Percentiles rank a stretch among this genome's conserved stretches.
Conservation (phyloP, 805 yeast species). For the Suhomyces tanzawaensis region DNA sequence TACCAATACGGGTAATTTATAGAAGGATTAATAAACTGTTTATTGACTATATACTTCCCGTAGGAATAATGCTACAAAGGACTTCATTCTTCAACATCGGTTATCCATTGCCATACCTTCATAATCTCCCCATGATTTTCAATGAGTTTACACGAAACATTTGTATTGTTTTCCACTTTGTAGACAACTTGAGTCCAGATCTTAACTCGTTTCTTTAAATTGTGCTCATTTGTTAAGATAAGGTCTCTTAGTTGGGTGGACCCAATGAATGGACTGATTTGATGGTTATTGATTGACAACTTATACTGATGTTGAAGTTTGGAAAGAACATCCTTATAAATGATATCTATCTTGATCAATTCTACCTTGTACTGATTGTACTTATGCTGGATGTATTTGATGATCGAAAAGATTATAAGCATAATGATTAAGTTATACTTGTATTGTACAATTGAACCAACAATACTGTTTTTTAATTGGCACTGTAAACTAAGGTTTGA, state of each 20-base stretch:
- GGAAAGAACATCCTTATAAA: constrained; percentile 47
- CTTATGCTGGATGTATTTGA: constrained; percentile 31
- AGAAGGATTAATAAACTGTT: not conserved
- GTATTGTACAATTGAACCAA: constrained; percentile 32
- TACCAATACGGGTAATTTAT: constrained; percentile 7
- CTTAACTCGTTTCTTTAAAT: constrained; percentile 30
- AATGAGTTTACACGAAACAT: constrained; percentile 56
- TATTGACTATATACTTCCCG: not conserved
- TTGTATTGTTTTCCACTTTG: constrained; percentile 62
- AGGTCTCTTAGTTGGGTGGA: constrained; percentile 72
- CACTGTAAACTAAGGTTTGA: constrained; percentile 58
- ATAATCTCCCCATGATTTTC: constrained; percentile 87
- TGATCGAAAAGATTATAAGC: constrained; percentile 15
- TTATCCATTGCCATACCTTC: constrained; percentile 86
- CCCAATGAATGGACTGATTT: constrained; percentile 52
- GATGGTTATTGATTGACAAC: constrained; percentile 27
- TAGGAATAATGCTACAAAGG: not conserved
- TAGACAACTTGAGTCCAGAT: constrained; percentile 60
- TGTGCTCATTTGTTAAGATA: constrained; percentile 43
- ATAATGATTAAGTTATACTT: constrained; percentile 17
- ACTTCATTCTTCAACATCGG: constrained; percentile 14
- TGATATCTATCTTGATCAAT: constrained; percentile 41
- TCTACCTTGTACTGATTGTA: constrained; percentile 36
- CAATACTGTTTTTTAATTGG: constrained; percentile 51
- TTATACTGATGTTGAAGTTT: constrained; percentile 38